These are phyloP conservation scores for Tinospora cordifolia DNA, from an alignment of 164 flowering plant genomes.

Conservation along the genomic window DNA sequence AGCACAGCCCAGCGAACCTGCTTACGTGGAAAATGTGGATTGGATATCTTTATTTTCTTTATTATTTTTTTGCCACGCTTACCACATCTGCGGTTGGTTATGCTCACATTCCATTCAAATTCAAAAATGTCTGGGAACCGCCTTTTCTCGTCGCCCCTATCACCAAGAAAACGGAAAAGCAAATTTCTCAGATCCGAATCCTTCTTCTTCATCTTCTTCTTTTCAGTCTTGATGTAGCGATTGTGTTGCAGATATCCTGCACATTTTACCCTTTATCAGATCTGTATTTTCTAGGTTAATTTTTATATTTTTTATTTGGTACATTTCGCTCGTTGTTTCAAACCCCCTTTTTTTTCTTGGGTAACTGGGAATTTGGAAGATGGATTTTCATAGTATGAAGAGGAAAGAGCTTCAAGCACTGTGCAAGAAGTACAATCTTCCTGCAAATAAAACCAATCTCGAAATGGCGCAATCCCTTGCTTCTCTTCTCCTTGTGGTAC, in stretches of 20 bases:
- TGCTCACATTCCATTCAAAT: not conserved
- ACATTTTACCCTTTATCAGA: not conserved
- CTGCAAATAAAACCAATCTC: conserved; percentile 46
- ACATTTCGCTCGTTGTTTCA: not conserved
- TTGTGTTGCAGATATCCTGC: not conserved
- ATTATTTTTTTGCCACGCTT: too few relatives aligned
- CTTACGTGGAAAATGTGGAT: too few relatives aligned
- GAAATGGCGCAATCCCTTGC: conserved; percentile 48
- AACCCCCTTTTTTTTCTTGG: not conserved
- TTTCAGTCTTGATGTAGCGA: not conserved
- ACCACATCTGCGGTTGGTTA: too few relatives aligned
- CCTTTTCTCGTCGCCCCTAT: not conserved
- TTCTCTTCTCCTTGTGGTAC: conserved; percentile 34
- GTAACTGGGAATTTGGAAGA: conserved; percentile 7
- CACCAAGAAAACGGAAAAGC: too few relatives aligned
- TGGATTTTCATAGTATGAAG: conserved; percentile 48
- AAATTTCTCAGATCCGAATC: not conserved
- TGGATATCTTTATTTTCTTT: too few relatives aligned
- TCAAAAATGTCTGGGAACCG: not conserved
- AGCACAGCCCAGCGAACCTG: too few relatives aligned
- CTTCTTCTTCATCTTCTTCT: not conserved
- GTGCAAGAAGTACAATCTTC: conserved; percentile 54
- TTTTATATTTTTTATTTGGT: not conserved
- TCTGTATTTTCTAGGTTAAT: not conserved
- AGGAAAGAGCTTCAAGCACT: conserved; percentile 47